Evolutionary conservation across 768 basidiomycete species (phyloP), one percentile per base, ranked within the genome.

Genomic region (Trichaptum fuscoviolaceum): DNA sequence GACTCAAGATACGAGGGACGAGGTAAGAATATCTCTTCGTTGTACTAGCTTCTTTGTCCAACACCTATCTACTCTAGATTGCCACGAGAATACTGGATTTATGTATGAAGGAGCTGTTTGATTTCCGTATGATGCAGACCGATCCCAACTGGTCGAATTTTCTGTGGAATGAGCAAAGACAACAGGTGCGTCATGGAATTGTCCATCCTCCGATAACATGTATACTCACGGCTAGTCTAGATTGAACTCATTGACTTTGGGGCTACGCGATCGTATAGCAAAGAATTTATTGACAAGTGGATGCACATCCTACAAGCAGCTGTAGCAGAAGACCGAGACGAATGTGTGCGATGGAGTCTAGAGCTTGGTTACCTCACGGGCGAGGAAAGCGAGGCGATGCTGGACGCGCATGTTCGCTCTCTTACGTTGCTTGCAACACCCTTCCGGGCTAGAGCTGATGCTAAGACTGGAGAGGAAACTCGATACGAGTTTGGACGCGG

Each of bases 111-210:
- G 97, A 99, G 74, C 84, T 99, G 7, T 97, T 98, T 75, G 82
- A 88, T 67, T 96, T 97, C 79, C 81, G 92, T 34, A 76, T 90
- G 58, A 99, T 99, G 97, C 97, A 99, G 76, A 99, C 96, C 0
- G 96, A 99, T 74, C 97, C 97, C 2, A 99, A 99, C 72, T 99
- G 93, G 92, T 92, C 93, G 9, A 99, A 99, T 76, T 99, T 99
- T 79, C 80, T 99, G 25, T 98, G 92, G 88, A 91, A 95, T 75
- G 71, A 81, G 0, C 67, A 78, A 2, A 87, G 87, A 1, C 81
- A 84, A 58, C 85, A 88, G 82, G 91, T 89, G 23, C 26, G 74
- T 67, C 23, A 7, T 9, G 18, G 69, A 6, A 23, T 36, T 61
- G 52, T 17, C 9, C 7, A n/a, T 15, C n/a, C 24, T 34, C 57